Evolutionary conservation across 306 rosid genomes (phyloP), one percentile per base, ranked within the genome.

Genomic region (Albizia julibrissin): DNA sequence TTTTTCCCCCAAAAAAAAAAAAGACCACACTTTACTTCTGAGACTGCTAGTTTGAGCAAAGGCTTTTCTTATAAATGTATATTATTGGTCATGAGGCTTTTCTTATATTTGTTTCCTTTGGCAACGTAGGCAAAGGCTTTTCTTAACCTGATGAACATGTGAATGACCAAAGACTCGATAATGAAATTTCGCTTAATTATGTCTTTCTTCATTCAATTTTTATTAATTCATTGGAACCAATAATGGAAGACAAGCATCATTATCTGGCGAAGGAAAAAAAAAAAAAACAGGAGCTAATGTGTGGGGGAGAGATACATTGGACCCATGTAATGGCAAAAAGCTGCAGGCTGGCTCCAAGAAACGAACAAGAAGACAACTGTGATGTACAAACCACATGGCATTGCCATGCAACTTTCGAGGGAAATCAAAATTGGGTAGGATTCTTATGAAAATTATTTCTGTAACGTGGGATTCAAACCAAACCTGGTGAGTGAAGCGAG

Each of bases 261-360:
- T 42, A 46, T 40, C 74, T 69, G 54, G 34, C 47, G 33, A 40
- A 40, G 14, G 62, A 21, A 21, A 10, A 21, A 15, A 6, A 9
- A 33, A 24, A 27, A n/a, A 67, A 12, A 12, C 2, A 12, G 19
- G 15, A 29, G 68, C 31, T 33, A 33, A 42, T 69, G 47, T n/a
- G 47, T 69, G 74, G 10, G 10, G 14, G 31, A 11, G 50, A 69
- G 13, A 11, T 19, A 18, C 40, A 21, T 33, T 68, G 73, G 72
- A 37, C 47, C 72, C 47, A 68, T 16, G 21, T 34, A 68, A 37
- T 19, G 21, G 26, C 43, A 37, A 8, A 34, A 68, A 37, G 73
- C 73, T 68, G 73, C 47, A 68, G 47, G 73, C 27, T 37, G 47
- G 47, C 49, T 39, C 49, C 73, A 21, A 37, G 73, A 68, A 39